Conservation (phyloP, 1,284 basidiomycete species). For the Volvariella surrecta region DNA sequence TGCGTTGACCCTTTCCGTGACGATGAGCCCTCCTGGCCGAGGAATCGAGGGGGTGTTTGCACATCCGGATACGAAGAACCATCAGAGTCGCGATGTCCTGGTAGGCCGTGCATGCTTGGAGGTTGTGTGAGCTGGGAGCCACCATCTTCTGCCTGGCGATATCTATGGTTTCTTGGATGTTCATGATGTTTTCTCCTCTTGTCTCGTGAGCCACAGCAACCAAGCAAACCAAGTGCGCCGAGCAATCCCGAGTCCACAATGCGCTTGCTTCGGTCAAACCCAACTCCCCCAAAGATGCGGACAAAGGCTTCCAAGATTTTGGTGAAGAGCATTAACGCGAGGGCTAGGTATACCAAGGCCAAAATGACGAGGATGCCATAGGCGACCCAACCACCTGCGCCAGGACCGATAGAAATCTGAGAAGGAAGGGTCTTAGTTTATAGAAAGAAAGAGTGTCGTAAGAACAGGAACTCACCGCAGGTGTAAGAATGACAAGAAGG, state of each 20-base stretch:
- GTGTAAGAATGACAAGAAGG: conserved; percentile 81
- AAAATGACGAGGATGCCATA: conserved; percentile 88
- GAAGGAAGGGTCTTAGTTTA: too few species aligned
- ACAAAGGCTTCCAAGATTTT: conserved; percentile 81
- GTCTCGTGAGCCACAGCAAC: conserved; percentile 54
- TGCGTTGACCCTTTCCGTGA: conserved; percentile 40
- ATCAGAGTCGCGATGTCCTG: conserved; percentile 6
- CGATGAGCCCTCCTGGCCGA: conserved; percentile 15
- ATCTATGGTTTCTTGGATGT: conserved; percentile 8
- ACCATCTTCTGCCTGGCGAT: conserved; percentile 11
- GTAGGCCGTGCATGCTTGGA: conserved; percentile 25
- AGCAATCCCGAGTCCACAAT: conserved; percentile 78
- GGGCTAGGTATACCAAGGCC: conserved; percentile 76
- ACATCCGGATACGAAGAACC: conserved; percentile 4
- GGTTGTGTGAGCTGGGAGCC: conserved; percentile 33
- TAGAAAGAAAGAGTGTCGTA: conserved; percentile 7
- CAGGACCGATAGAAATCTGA: conserved; percentile 72
- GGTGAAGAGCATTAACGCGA: conserved; percentile 72
- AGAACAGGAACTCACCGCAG: conserved; percentile 54
- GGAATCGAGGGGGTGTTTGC: conserved; percentile 26
- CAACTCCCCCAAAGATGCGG: conserved; percentile 71
- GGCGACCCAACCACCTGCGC: conserved; percentile 84
- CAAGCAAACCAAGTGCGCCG: conserved; percentile 71
- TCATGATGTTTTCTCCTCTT: conserved; percentile 5
- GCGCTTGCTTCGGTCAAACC: conserved; percentile 80